These are phyloP conservation scores for Leccinum boreale DNA, from an alignment of 768 basidiomycete genomes.

Conservation along the genomic window DNA sequence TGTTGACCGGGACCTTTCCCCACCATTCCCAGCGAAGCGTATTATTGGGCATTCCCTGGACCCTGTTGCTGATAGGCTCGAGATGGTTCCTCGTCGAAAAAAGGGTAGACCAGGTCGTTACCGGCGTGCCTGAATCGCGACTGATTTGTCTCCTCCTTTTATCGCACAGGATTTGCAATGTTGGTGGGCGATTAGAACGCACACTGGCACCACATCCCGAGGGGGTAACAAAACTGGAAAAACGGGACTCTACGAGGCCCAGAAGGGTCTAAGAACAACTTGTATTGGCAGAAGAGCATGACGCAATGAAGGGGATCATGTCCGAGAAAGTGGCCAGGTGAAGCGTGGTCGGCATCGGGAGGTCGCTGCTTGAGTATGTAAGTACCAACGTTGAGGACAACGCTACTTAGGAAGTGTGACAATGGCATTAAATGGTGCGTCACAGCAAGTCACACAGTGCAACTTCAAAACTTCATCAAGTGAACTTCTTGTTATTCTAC, in stretches of 20 bases:
- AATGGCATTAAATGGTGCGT: not conserved
- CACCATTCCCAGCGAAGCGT: conserved; percentile 95
- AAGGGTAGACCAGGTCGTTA: no score
- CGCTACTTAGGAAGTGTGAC: no score
- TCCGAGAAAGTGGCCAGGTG: conserved; percentile 45
- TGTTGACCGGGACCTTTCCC: conserved; percentile 86
- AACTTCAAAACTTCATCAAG: no score
- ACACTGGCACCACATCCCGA: no score
- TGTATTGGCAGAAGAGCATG: conserved; percentile 44
- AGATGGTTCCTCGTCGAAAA: conserved; percentile 55
- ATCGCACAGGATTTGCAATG: conserved; percentile 8
- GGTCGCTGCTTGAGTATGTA: no score
- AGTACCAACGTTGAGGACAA: no score
- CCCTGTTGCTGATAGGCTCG: conserved; percentile 77
- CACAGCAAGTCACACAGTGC: not conserved
- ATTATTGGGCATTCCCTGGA: conserved; percentile 73
- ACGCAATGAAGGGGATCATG: conserved; percentile 42
- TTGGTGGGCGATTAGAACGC: no score
- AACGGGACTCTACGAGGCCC: conserved; percentile 28
- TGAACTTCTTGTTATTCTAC: not conserved
- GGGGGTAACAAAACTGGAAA: no score
- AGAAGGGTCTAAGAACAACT: conserved; percentile 48
- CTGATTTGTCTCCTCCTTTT: not conserved
- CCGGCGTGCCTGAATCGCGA: not conserved
- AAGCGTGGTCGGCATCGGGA: no score